Evolutionary conservation across 2,329 filamentous ascomycete species (phyloP), one percentile per base, ranked within the genome.

Genomic region (Claviceps cyperi): DNA sequence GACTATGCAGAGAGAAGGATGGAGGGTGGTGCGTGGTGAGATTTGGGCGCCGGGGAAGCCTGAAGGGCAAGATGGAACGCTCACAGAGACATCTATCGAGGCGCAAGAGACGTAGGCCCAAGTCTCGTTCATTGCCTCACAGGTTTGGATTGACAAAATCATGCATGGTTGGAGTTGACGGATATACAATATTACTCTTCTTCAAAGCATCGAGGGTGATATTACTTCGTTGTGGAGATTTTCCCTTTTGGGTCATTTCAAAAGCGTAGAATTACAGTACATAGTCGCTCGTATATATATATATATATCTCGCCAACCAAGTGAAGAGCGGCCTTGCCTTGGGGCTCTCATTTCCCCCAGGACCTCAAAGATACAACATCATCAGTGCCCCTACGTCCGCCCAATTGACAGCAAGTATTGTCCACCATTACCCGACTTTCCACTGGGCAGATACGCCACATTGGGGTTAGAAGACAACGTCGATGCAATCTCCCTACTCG

Each of bases 401-500:
- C 68, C 68, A 2, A 79, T 75, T 36, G 72, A 77, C 55, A 81
- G 62, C 60, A 81, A 63, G 57, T 74, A 75, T 56, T 71, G 67
- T n/a, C 65, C 65, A 19, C 77, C 74, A 38, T 63, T 64, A n/a
- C 77, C 74, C 52, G 77, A 76, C 68, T 85, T 82, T 58, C 78
- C 84, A 59, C 86, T 80, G 3, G 92, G 92, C 55, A 98, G 70
- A 68, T 98, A 98, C 46, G 89, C 90, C 49, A 98, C 90, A 61
- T 98, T 97, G 53, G 92, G 90, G 71, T 98, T 98, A 52, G 73
- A 73, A 19, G 91, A 81, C 62, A 98, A 71, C 57, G 90, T 91
- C 69, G 89, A 80, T 9, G 92, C 92, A 69, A 98, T 96, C 62
- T 98, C 94, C 67, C 84, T 87, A 65, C 87, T 90, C 14, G 92